These are phyloP conservation scores for Melocanna baccifera DNA, from an alignment of 176 grass and related monocot genomes.

Conservation along the genomic window DNA sequence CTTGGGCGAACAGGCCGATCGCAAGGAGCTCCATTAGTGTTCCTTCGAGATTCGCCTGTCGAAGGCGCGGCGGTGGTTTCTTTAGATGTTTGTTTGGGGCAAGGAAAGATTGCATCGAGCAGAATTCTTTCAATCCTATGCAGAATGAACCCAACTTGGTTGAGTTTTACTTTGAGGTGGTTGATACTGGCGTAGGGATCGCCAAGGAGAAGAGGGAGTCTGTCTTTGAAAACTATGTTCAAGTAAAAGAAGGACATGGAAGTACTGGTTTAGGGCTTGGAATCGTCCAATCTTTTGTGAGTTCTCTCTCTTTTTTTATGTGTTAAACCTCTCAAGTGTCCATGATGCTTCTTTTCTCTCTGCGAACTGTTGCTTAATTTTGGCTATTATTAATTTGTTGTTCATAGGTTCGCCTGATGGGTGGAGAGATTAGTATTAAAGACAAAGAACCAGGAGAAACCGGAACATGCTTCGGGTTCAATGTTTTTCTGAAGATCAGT, in stretches of 20 bases:
- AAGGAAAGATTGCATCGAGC: neutral
- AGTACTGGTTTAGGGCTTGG: slow-evolving; percentile 80
- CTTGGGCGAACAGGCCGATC: slow-evolving; percentile 57
- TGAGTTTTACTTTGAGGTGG: slow-evolving; percentile 73
- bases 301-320: neutral
- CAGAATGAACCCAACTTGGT: slow-evolving; percentile 32
- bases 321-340: neutral
- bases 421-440: slow-evolving; percentile 78
- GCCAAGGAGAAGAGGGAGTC: slow-evolving; percentile 63
- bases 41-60: slow-evolving; percentile 32
- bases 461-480: slow-evolving; percentile 84
- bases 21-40: neutral
- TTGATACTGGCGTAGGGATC: slow-evolving; percentile 71
- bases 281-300: slow-evolving; percentile 89
- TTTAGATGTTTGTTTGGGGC: slow-evolving; percentile 6
- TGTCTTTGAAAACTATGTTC: slow-evolving; percentile 83
- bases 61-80: neutral
- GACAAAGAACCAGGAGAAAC: slow-evolving; percentile 55
- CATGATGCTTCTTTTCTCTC: neutral
- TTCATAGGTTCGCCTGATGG: slow-evolving; percentile 74
- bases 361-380: neutral
- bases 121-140: neutral
- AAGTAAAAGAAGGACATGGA: slow-evolving; percentile 63
- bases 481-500: slow-evolving; percentile 52
- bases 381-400: neutral